phyloP scores from a whole-genome alignment of 1,139 yeast species.

The Blastobotrys petasosporus region DNA sequence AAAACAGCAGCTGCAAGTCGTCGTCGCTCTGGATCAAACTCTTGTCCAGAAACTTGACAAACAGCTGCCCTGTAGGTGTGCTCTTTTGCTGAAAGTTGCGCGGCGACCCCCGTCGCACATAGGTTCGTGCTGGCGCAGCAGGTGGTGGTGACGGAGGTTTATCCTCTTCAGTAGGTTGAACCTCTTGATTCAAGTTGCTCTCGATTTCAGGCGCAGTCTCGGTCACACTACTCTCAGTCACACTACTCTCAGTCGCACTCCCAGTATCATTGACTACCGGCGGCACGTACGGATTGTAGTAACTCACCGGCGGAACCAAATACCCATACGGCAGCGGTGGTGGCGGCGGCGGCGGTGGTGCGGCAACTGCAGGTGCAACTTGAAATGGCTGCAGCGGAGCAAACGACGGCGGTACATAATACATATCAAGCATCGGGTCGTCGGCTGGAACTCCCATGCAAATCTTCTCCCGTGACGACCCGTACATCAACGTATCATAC shows the following conservation, averaged over 20 bases:
- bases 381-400: not conserved
- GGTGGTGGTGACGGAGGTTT: not conserved
- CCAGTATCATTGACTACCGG: no score
- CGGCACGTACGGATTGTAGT: no score
- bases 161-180: no score
- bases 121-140: not conserved
- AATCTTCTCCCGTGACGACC: slow-evolving; percentile 8
- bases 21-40: slow-evolving; percentile 6
- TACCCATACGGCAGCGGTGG: not conserved
- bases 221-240: no score
- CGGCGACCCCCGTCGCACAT: not conserved
- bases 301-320: not conserved
- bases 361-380: not conserved
- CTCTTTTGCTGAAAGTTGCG: not conserved
- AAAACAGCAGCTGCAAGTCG: slow-evolving; percentile 7
- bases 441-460: not conserved
- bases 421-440: not conserved
- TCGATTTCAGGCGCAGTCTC: no score
- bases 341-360: slow-evolving; percentile 3
- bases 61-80: not conserved
- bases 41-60: slow-evolving; percentile 9
- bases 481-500: slow-evolving; percentile 1
- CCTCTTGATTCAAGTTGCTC: no score
- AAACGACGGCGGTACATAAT: not conserved
- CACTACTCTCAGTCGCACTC: no score